phyloP scores from a whole-genome alignment of 148 eudicot species.

The Heliamphora exappendiculata region DNA sequence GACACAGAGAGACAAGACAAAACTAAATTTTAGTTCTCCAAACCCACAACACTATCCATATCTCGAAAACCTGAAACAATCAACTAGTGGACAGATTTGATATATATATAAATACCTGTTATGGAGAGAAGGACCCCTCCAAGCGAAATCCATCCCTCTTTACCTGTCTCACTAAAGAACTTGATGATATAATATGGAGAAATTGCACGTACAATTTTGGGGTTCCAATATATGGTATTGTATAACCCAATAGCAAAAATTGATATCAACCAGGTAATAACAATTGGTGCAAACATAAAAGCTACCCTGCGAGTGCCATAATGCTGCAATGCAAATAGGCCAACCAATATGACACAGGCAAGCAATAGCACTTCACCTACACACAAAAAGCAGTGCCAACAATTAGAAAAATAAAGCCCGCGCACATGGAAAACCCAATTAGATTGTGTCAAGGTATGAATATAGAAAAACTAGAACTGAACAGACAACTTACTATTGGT shows the following conservation, averaged over 20 bases:
- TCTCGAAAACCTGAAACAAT: constrained; percentile 11
- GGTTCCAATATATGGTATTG: constrained; percentile 75
- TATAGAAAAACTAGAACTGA: background rate
- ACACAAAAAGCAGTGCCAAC: constrained; percentile 5
- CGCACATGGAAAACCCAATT: background rate
- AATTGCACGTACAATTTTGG: constrained; percentile 62
- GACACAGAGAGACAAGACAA: no score
- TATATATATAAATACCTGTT: constrained; percentile 87
- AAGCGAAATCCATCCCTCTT: constrained; percentile 88
- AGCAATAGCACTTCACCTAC: constrained; percentile 56
- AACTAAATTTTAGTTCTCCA: background rate
- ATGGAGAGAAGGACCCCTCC: constrained; percentile 88
- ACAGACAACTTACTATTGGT: constrained; percentile 43
- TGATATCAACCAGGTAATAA: constrained; percentile 73
- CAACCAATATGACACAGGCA: constrained; percentile 75
- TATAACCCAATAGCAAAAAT: constrained; percentile 73
- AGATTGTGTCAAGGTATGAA: background rate
- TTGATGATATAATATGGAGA: constrained; percentile 80
- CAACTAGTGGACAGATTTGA: background rate
- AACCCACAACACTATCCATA: background rate
- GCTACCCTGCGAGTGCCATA: constrained; percentile 90
- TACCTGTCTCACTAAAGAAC: constrained; percentile 70
- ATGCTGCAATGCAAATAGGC: constrained; percentile 91
- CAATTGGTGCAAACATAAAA: constrained; percentile 80
- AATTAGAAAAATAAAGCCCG: constrained; percentile 8